phyloP scores from a whole-genome alignment of 768 basidiomycete genomes.

The Myochromella boudieri region DNA sequence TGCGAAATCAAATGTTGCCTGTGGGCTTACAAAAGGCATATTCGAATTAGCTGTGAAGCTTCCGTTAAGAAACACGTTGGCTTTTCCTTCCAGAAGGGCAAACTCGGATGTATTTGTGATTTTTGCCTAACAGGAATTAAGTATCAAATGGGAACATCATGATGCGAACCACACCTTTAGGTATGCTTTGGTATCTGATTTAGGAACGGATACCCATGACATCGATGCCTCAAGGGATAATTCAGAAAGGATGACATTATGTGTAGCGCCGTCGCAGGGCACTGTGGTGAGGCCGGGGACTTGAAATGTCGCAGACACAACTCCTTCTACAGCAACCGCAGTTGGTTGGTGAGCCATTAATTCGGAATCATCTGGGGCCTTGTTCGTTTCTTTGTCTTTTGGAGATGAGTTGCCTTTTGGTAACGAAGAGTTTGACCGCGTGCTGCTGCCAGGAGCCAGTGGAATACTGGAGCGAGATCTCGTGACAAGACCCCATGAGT shows the following conservation, averaged over 20 bases:
- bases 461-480: neutral
- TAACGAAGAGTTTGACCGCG: neutral
- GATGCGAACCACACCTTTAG: slow-evolving; percentile 23
- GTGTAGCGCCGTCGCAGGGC: slow-evolving; percentile 5
- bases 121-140: slow-evolving; percentile 26
- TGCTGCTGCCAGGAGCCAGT: neutral
- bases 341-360: neutral
- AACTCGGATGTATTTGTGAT: slow-evolving; percentile 40
- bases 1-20: slow-evolving; percentile 39
- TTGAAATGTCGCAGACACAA: neutral
- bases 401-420: neutral
- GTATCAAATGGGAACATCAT: neutral
- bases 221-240: slow-evolving; percentile 30
- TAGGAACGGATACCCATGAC: slow-evolving; percentile 37
- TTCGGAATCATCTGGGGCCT: neutral
- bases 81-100: slow-evolving; percentile 32
- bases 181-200: slow-evolving; percentile 30
- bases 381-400: no score
- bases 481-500: neutral
- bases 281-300: neutral
- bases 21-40: slow-evolving; percentile 34
- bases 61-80: slow-evolving; percentile 41
- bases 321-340: neutral
- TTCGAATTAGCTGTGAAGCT: slow-evolving; percentile 36
- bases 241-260: slow-evolving; percentile 6